phyloP scores from a whole-genome alignment of 2,329 filamentous ascomycete species.

The Fusarium tjaetaba region DNA sequence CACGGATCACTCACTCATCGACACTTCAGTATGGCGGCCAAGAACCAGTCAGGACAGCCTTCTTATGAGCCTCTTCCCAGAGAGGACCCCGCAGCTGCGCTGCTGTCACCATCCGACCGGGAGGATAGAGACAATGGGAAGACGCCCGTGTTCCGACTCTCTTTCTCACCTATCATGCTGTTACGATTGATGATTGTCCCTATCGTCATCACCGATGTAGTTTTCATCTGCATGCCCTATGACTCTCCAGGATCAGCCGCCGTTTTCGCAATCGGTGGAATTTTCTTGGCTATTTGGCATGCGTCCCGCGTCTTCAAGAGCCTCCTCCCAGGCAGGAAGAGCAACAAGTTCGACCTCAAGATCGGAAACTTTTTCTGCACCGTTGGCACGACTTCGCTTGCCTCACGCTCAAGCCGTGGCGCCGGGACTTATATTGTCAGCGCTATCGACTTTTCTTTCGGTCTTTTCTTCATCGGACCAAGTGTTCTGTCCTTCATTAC shows the following conservation, averaged over 20 bases:
- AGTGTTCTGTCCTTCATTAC: slow-evolving; percentile 16
- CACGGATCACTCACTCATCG: background rate
- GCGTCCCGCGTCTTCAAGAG: slow-evolving; percentile 6
- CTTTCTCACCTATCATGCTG: slow-evolving; percentile 30
- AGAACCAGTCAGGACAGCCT: slow-evolving; percentile 10
- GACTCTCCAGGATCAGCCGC: background rate
- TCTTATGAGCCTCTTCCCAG: slow-evolving; percentile 28
- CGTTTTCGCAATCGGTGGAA: slow-evolving; percentile 20
- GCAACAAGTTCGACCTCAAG: slow-evolving; percentile 36
- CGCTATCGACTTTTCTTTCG: slow-evolving; percentile 31
- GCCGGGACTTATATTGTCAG: slow-evolving; percentile 21
- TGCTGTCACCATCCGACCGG: slow-evolving; percentile 23
- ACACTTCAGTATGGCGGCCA: slow-evolving; percentile 26
- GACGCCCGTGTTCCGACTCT: slow-evolving; percentile 16
- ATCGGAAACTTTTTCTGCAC: slow-evolving; percentile 37
- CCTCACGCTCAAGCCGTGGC: background rate
- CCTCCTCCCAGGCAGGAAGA: slow-evolving; percentile 12
- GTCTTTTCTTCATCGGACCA: slow-evolving; percentile 30
- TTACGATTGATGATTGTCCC: slow-evolving; percentile 25
- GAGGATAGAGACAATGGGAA: slow-evolving; percentile 12
- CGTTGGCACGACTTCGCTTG: slow-evolving; percentile 11
- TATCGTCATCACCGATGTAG: slow-evolving; percentile 25
- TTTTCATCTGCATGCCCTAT: slow-evolving; percentile 10
- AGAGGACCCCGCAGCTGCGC: slow-evolving; percentile 26
- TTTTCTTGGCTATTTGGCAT: slow-evolving; percentile 27